phyloP scores from a whole-genome alignment of 768 basidiomycete genomes.

The Xerocomellus intermedius region DNA sequence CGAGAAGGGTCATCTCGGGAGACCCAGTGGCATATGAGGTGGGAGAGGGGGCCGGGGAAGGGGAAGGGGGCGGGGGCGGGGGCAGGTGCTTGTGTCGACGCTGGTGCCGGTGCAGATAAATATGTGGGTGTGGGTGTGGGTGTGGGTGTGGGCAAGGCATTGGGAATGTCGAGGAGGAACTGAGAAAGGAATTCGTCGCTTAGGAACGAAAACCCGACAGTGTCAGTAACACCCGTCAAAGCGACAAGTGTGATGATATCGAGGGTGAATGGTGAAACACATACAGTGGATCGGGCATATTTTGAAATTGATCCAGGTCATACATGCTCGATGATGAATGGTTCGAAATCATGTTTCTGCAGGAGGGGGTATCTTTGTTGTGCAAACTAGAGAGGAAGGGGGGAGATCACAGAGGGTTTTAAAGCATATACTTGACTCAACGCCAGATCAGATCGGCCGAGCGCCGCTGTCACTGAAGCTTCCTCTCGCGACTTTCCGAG shows the following conservation, averaged over 20 bases:
- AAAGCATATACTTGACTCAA: not conserved
- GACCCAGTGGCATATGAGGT: constrained; percentile 16
- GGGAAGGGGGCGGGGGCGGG: not conserved
- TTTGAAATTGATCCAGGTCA: not conserved
- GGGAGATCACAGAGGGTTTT: not conserved
- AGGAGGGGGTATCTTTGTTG: not conserved
- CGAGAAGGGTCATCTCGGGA: not conserved
- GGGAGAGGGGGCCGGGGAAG: not conserved
- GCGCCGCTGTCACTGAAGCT: not conserved
- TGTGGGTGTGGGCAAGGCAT: not conserved
- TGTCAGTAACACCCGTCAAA: not conserved
- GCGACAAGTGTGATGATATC: not conserved
- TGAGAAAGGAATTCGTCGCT: constrained; percentile 20
- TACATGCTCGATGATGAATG: not conserved
- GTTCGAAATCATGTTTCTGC: not conserved
- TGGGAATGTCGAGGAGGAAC: not conserved
- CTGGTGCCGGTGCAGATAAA: not conserved
- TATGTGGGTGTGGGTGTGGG: not conserved
- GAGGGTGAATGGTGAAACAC: not conserved
- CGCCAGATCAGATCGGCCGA: not conserved
- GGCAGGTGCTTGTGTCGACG: not conserved
- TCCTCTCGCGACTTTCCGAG: not conserved
- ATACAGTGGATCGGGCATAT: constrained; percentile 10
- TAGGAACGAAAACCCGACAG: not conserved
- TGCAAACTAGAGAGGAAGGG: not conserved